A percentile compares a stretch with the other conserved stretches of the same genome.
These are phyloP conservation scores for Apiospora malaysiana DNA, from an alignment of 2,329 filamentous ascomycete species.

Conservation along the genomic window DNA sequence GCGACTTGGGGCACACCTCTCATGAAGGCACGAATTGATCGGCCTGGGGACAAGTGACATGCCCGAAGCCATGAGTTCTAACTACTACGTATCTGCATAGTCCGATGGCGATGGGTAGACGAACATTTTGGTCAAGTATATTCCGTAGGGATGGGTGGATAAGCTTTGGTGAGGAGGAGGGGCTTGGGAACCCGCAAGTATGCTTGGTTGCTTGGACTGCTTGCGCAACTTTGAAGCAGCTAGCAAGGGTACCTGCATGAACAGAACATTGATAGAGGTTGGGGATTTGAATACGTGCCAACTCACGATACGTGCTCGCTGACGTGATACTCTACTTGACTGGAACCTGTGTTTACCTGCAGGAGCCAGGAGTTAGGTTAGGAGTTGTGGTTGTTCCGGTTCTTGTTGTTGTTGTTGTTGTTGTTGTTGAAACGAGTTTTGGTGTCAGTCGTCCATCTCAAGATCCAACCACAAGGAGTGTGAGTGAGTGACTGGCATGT, in stretches of 20 bases:
- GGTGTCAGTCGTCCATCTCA: background rate
- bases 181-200: background rate
- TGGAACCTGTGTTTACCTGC: background rate
- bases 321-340: background rate
- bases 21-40: background rate
- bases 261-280: constrained; percentile 2
- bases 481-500: background rate
- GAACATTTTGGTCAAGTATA: background rate
- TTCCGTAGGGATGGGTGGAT: constrained; percentile 2
- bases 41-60: background rate
- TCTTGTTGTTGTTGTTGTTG: background rate
- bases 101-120: background rate
- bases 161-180: background rate
- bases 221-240: constrained; percentile 14
- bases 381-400: background rate
- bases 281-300: constrained; percentile 9
- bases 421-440: background rate
- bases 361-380: background rate
- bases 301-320: constrained; percentile 10
- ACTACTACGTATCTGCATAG: background rate
- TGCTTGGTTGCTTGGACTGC: constrained; percentile 15
- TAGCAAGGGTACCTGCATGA: constrained; percentile 16
- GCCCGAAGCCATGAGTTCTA: too few species aligned
- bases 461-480: background rate
- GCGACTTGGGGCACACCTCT: background rate